Evolutionary conservation across 768 basidiomycete species (phyloP).

Genomic region (Phylloporus sp.): DNA sequence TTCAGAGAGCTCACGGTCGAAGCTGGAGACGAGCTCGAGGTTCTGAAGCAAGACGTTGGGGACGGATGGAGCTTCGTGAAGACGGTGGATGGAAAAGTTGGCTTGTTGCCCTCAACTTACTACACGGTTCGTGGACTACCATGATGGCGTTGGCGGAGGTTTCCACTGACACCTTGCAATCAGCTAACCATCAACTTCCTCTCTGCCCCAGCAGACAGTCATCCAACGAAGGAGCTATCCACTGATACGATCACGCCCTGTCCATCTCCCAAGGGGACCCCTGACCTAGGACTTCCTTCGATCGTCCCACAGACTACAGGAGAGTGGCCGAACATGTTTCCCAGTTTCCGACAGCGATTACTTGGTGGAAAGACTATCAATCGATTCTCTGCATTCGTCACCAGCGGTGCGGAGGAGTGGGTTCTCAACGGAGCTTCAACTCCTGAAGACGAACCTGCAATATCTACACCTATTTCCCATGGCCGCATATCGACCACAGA

Average conservation of each 20-base stretch:
- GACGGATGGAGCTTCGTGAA: slow-evolving; percentile 81
- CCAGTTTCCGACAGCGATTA: slow-evolving; percentile 65
- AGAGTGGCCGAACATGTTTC: slow-evolving; percentile 55
- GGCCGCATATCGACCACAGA: slow-evolving; percentile 28
- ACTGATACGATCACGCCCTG: slow-evolving; percentile 47
- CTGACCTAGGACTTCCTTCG: slow-evolving; percentile 32
- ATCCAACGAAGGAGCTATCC: slow-evolving; percentile 33
- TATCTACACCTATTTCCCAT: slow-evolving; percentile 21
- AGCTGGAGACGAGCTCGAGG: slow-evolving; percentile 65
- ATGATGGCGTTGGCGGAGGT: background rate
- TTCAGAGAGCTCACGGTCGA: slow-evolving; percentile 65
- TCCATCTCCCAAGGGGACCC: slow-evolving; percentile 27
- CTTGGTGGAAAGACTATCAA: slow-evolving; percentile 76
- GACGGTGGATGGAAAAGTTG: slow-evolving; percentile 52
- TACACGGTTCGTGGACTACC: slow-evolving; percentile 52
- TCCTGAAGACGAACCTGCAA: slow-evolving; percentile 28
- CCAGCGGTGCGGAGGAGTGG: slow-evolving; percentile 80
- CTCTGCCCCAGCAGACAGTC: slow-evolving; percentile 39
- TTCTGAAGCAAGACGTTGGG: slow-evolving; percentile 66
- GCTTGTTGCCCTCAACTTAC: slow-evolving; percentile 64
- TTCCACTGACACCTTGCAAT: background rate
- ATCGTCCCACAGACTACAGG: slow-evolving; percentile 65
- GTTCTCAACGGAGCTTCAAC: slow-evolving; percentile 57
- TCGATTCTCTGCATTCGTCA: slow-evolving; percentile 83
- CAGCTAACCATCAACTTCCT: slow-evolving; percentile 67